phyloP scores from a whole-genome alignment of 768 basidiomycete species.

The Mycena galopus region DNA sequence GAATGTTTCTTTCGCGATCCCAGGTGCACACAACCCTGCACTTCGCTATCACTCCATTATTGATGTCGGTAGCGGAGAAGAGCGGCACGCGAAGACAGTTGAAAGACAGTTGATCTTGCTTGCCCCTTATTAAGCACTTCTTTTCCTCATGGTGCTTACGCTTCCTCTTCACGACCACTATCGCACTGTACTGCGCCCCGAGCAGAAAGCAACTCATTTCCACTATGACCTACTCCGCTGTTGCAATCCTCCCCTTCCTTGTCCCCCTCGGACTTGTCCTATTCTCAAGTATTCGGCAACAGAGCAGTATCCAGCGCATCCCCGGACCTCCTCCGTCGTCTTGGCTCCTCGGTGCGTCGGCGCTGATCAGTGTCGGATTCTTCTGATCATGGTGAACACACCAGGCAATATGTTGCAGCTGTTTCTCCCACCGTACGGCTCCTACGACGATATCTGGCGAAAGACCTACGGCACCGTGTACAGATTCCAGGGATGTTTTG shows the following conservation, averaged over 20 bases:
- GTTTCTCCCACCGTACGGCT: conserved; percentile 25
- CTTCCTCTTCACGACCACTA: conserved; percentile 23
- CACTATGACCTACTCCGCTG: conserved; percentile 25
- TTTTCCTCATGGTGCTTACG: conserved; percentile 18
- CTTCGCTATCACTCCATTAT: conserved; percentile 16
- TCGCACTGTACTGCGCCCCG: conserved; percentile 17
- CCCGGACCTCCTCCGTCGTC: conserved; percentile 28
- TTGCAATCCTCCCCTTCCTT: conserved; percentile 26
- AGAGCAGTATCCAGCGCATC: conserved; percentile 26
- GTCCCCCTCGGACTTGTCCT: conserved; percentile 23
- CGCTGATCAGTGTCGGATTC: conserved; percentile 17
- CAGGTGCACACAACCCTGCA: conserved; percentile 6
- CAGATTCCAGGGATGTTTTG: conserved; percentile 31
- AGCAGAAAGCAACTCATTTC: conserved; percentile 16
- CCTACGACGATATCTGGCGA: conserved; percentile 27
- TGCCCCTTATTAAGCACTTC: conserved; percentile 10
- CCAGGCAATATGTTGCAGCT: conserved; percentile 33
- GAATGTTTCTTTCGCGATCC: conserved; percentile 11
- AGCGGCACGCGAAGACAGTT: conserved; percentile 17
- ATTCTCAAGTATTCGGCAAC: conserved; percentile 22
- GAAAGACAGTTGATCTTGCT: conserved; percentile 5
- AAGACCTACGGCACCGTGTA: conserved; percentile 30
- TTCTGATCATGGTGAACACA: conserved; percentile 22
- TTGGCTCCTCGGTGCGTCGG: conserved; percentile 26
- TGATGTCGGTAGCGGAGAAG: conserved; percentile 16